phyloP scores from a whole-genome alignment of 2,329 filamentous ascomycete species.

The Calycina herbarum region DNA sequence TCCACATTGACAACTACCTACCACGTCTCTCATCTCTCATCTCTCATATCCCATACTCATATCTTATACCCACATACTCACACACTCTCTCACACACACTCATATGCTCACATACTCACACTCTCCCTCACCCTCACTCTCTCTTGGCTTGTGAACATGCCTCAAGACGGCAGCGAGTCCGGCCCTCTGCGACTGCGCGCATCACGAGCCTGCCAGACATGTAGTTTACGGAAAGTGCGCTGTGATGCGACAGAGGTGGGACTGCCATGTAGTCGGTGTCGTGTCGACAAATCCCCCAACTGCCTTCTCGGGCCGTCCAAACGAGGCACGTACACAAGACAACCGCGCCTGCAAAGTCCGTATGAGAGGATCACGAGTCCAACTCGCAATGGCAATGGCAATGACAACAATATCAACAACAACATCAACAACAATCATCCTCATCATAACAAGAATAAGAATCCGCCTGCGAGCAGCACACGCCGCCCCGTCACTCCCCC shows the following conservation, averaged over 20 bases:
- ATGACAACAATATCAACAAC: too few relatives aligned
- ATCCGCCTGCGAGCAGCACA: not conserved
- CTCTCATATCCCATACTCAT: too few relatives aligned
- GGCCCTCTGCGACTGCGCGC: constrained; percentile 15
- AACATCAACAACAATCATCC: too few relatives aligned
- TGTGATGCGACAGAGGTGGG: constrained; percentile 16
- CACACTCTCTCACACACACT: too few relatives aligned
- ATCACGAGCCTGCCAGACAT: constrained; percentile 16
- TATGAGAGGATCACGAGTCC: constrained; percentile 6
- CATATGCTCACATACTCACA: too few relatives aligned
- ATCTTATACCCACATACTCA: too few relatives aligned
- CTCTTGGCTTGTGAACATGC: too few relatives aligned
- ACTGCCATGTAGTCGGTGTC: constrained; percentile 16
- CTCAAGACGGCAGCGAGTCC: too few relatives aligned
- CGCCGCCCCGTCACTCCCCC: not conserved
- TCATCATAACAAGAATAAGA: too few relatives aligned
- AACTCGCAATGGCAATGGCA: not conserved
- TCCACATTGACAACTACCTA: too few relatives aligned
- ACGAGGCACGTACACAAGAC: constrained; percentile 14
- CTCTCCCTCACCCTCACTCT: too few relatives aligned
- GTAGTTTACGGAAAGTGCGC: constrained; percentile 16
- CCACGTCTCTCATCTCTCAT: too few relatives aligned
- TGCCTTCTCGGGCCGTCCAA: constrained; percentile 12
- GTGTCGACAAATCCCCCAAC: constrained; percentile 11
- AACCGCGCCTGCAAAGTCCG: constrained; percentile 9